phyloP scores from a whole-genome alignment of 2,329 filamentous ascomycete genomes.

The Xylaria sp. region DNA sequence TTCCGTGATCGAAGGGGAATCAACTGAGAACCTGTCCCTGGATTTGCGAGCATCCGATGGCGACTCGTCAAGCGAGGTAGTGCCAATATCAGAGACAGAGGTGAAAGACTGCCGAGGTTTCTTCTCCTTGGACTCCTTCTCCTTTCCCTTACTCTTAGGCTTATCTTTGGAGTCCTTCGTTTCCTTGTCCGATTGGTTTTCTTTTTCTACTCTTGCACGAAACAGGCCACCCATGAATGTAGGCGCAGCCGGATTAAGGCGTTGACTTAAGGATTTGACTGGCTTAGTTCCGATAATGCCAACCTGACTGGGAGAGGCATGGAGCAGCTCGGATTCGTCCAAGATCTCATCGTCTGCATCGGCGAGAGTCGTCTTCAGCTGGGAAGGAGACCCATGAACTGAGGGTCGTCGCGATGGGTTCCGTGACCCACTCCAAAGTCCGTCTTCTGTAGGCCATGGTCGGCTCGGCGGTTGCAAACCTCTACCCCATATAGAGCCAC shows the following conservation, averaged over 20 bases:
- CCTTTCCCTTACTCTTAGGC: conserved; percentile 54
- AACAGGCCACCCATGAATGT: conserved; percentile 83
- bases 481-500: conserved; percentile 77
- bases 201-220: conserved; percentile 52
- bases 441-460: conserved; percentile 72
- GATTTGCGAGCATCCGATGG: conserved; percentile 65
- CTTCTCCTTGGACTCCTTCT: conserved; percentile 54
- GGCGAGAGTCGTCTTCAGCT: conserved; percentile 67
- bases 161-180: conserved; percentile 49
- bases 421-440: conserved; percentile 62
- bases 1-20: conserved; percentile 69
- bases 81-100: conserved; percentile 53
- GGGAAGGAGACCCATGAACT: conserved; percentile 77
- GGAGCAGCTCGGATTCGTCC: conserved; percentile 64
- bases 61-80: conserved; percentile 58
- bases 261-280: conserved; percentile 64
- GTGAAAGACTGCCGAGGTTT: conserved; percentile 53
- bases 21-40: conserved; percentile 65
- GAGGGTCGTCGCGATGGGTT: conserved; percentile 84
- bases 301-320: conserved; percentile 67
- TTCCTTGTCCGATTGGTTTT: conserved; percentile 51
- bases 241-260: conserved; percentile 87
- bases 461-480: conserved; percentile 61
- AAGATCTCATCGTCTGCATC: conserved; percentile 73
- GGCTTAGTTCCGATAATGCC: conserved; percentile 85